Evolutionary conservation across 768 basidiomycete species (phyloP).

Genomic region (Tricholoma bakamatsutake): DNA sequence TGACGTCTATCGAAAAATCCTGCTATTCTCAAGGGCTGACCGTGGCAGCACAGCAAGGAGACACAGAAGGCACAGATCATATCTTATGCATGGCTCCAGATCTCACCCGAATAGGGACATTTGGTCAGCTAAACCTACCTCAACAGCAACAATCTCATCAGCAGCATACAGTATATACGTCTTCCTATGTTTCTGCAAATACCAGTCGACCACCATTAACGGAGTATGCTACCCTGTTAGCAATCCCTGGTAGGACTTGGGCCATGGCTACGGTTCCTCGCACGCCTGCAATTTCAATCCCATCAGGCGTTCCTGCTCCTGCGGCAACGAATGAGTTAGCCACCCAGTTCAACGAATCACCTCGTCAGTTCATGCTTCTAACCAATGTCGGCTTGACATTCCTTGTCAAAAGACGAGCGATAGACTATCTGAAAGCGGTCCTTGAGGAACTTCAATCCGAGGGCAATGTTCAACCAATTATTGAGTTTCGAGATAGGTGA

Average conservation of each 20-base stretch:
- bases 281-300: slow-evolving; percentile 20
- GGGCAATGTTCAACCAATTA: slow-evolving; percentile 70
- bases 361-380: slow-evolving; percentile 80
- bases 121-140: slow-evolving; percentile 58
- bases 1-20: slow-evolving; percentile 54
- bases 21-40: slow-evolving; percentile 64
- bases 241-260: slow-evolving; percentile 82
- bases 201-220: slow-evolving; percentile 56
- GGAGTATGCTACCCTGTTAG: slow-evolving; percentile 73
- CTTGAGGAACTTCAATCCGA: slow-evolving; percentile 80
- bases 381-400: slow-evolving; percentile 84
- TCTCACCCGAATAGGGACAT: slow-evolving; percentile 60
- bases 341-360: slow-evolving; percentile 68
- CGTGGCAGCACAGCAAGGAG: slow-evolving; percentile 68
- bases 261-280: slow-evolving; percentile 60
- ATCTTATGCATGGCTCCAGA: slow-evolving; percentile 73
- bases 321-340: slow-evolving; percentile 74
- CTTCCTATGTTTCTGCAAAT: slow-evolving; percentile 31
- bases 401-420: slow-evolving; percentile 71
- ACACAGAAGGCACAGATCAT: slow-evolving; percentile 68
- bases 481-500: slow-evolving; percentile 78
- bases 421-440: slow-evolving; percentile 79
- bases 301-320: slow-evolving; percentile 41
- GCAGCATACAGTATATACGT: slow-evolving; percentile 13
- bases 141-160: slow-evolving; percentile 31